phyloP scores from a whole-genome alignment of 2,329 filamentous ascomycete genomes.

The Chaetomiaceae sp. region DNA sequence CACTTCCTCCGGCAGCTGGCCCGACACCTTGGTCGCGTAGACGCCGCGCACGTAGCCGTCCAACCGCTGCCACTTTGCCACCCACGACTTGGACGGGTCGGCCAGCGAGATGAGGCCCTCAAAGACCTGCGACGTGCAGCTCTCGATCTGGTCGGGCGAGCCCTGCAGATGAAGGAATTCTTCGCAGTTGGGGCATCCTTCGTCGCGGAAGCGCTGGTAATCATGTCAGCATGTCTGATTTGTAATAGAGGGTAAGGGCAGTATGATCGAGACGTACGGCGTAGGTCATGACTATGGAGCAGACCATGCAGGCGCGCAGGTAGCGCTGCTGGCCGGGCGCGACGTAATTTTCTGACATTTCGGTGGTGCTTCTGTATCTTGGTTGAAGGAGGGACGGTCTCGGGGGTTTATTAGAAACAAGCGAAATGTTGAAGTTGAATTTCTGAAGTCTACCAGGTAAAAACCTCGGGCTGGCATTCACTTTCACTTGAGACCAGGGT shows the following conservation, averaged over 20 bases:
- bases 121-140: constrained; percentile 94
- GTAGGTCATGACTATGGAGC: constrained; percentile 85
- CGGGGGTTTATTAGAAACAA: background rate
- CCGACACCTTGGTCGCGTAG: constrained; percentile 93
- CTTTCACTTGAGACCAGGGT: background rate
- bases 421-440: background rate
- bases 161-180: constrained; percentile 79
- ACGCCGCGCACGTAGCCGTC: constrained; percentile 84
- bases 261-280: constrained; percentile 46
- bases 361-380: constrained; percentile 10
- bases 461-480: no score
- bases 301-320: constrained; percentile 97
- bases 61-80: constrained; percentile 92
- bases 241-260: background rate
- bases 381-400: background rate
- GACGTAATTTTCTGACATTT: constrained; percentile 59
- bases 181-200: constrained; percentile 96
- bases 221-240: background rate
- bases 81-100: constrained; percentile 83
- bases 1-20: constrained; percentile 66
- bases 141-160: constrained; percentile 75
- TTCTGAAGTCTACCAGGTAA: background rate
- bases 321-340: constrained; percentile 73
- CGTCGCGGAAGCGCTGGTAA: constrained; percentile 70
- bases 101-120: constrained; percentile 85